phyloP scores from a whole-genome alignment of 805 yeast species.

The Candida cerambycidarum region DNA sequence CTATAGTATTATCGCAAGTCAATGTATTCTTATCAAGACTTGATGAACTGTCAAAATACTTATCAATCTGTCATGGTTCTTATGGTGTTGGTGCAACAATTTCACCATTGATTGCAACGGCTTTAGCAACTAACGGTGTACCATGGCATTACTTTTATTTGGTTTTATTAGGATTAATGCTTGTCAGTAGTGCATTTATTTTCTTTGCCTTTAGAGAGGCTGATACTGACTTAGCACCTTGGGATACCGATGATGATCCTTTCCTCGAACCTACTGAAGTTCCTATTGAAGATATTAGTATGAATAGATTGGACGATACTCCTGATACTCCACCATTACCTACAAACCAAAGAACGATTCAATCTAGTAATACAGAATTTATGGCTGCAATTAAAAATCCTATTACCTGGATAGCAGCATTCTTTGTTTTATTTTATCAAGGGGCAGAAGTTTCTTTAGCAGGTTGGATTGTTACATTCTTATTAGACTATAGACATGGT shows the following conservation, averaged over 20 bases:
- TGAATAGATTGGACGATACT: not conserved
- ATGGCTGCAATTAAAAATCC: constrained; percentile 37
- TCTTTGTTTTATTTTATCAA: constrained; percentile 58
- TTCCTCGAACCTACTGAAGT: not conserved
- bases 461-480: constrained; percentile 70
- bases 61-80: constrained; percentile 65
- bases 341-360: too few relatives aligned
- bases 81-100: constrained; percentile 75
- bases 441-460: constrained; percentile 72
- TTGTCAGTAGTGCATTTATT: constrained; percentile 30
- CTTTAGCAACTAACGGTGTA: constrained; percentile 49
- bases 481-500: constrained; percentile 55
- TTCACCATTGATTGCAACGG: constrained; percentile 64
- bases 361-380: constrained; percentile 13
- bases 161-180: constrained; percentile 44
- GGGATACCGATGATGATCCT: constrained; percentile 23
- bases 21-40: constrained; percentile 53
- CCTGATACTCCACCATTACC: not conserved
- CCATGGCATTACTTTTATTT: constrained; percentile 55
- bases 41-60: constrained; percentile 52
- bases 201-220: constrained; percentile 49
- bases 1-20: constrained; percentile 48
- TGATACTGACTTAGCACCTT: constrained; percentile 43
- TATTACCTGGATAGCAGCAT: constrained; percentile 49
- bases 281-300: not conserved